Conservation (phyloP, 345 rosid genomes). For the Dipteronia dyeriana region DNA sequence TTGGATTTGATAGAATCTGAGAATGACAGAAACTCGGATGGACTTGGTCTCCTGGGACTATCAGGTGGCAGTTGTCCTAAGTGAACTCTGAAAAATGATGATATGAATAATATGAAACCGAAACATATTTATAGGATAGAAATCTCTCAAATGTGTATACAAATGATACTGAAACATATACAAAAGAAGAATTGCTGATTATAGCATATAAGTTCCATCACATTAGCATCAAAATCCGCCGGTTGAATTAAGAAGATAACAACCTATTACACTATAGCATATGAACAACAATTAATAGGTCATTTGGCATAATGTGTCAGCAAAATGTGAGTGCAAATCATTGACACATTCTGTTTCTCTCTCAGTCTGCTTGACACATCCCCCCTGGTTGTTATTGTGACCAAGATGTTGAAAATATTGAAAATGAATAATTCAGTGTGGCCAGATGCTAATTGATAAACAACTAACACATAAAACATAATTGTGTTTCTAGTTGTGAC, state of each 20-base stretch:
- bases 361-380: too few species aligned
- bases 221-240: background rate
- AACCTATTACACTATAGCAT: background rate
- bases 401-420: constrained; percentile 3
- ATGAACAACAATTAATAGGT: background rate
- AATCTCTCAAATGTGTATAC: background rate
- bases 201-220: background rate
- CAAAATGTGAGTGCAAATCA: background rate
- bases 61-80: constrained; percentile 27
- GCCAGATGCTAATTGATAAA: constrained; percentile 2
- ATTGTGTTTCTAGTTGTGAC: background rate
- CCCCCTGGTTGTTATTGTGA: background rate
- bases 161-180: background rate
- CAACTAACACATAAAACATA: background rate
- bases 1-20: constrained; percentile 75
- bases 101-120: constrained; percentile 2
- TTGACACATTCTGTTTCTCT: too few species aligned
- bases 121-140: background rate
- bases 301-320: background rate
- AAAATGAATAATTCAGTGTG: background rate
- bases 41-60: constrained; percentile 34
- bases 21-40: constrained; percentile 52
- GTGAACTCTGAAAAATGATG: constrained; percentile 30
- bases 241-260: background rate
- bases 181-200: background rate